These are phyloP conservation scores for Penicillium capsulatum DNA, from an alignment of 2,329 filamentous ascomycete genomes.

Conservation along the genomic window DNA sequence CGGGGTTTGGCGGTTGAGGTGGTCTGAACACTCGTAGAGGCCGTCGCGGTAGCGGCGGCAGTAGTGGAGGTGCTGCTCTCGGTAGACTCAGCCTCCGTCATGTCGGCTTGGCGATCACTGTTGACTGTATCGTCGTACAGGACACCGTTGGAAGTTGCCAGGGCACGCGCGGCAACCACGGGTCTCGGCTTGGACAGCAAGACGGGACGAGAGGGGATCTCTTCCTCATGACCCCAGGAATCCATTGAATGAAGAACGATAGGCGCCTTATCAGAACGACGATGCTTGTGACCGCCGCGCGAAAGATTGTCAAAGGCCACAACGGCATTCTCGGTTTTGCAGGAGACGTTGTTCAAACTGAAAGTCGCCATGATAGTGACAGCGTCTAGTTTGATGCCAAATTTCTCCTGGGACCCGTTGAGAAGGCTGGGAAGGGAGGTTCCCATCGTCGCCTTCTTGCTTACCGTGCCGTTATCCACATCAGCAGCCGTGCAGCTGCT, in stretches of 20 bases:
- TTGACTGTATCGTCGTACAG: constrained; percentile 27
- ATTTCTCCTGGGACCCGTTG: constrained; percentile 60
- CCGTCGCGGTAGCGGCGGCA: constrained; percentile 23
- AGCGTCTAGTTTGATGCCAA: constrained; percentile 69
- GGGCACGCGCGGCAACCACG: constrained; percentile 22
- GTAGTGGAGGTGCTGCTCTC: not conserved
- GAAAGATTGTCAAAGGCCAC: constrained; percentile 65
- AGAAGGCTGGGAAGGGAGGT: constrained; percentile 73
- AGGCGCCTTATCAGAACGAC: constrained; percentile 18
- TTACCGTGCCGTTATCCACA: constrained; percentile 36
- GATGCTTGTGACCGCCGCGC: constrained; percentile 22
- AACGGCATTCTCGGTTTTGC: constrained; percentile 78
- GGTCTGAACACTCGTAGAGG: constrained; percentile 16
- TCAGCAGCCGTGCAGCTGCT: constrained; percentile 54
- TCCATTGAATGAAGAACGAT: not conserved
- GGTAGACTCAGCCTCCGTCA: not conserved
- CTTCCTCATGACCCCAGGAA: not conserved
- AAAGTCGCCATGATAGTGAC: constrained; percentile 70
- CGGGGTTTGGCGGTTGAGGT: constrained; percentile 10
- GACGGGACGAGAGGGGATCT: constrained; percentile 5
- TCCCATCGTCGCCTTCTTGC: constrained; percentile 72
- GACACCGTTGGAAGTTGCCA: constrained; percentile 37
- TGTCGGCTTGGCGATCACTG: constrained; percentile 4
- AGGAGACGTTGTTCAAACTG: constrained; percentile 70
- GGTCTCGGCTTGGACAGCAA: not conserved